A percentile compares a stretch with the other conserved stretches of the same genome.
Conservation (phyloP, 2,329 filamentous ascomycete species). For the Ophiostoma piceae region DNA sequence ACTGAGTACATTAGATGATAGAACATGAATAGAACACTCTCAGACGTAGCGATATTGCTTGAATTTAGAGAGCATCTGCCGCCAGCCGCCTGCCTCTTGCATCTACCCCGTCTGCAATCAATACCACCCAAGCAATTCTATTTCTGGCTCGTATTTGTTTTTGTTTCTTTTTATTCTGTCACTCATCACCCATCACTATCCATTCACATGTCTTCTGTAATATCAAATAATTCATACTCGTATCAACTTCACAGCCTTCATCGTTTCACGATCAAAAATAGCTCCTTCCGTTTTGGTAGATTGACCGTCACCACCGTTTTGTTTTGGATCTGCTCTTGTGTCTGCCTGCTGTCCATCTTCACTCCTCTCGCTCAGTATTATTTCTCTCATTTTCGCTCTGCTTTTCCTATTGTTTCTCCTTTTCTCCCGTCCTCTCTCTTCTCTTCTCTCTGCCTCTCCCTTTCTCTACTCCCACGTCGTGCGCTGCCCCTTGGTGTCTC, state of each 20-base stretch:
- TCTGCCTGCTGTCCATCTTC: no score
- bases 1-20: not conserved
- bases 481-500: not conserved
- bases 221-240: not conserved
- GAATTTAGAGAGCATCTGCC: not conserved
- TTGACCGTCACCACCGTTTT: not conserved
- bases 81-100: not conserved
- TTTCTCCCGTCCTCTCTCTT: not conserved
- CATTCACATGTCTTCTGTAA: no score
- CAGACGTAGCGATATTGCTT: not conserved
- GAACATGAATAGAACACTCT: not conserved
- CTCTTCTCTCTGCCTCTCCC: not conserved
- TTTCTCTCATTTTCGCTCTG: not conserved
- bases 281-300: not conserved
- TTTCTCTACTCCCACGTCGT: slow-evolving; percentile 1
- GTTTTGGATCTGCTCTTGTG: no score
- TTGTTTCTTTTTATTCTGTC: no score
- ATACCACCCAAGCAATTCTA: not conserved
- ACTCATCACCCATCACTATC: no score
- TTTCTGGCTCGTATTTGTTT: not conserved
- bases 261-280: slow-evolving; percentile 9
- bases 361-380: not conserved
- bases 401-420: not conserved
- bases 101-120: not conserved
- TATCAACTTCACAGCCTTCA: not conserved